Percentiles rank a stretch among this genome's conserved stretches.
These are phyloP conservation scores for Capsicum baccatum DNA, from an alignment of 257 asterid genomes.

Conservation along the genomic window DNA sequence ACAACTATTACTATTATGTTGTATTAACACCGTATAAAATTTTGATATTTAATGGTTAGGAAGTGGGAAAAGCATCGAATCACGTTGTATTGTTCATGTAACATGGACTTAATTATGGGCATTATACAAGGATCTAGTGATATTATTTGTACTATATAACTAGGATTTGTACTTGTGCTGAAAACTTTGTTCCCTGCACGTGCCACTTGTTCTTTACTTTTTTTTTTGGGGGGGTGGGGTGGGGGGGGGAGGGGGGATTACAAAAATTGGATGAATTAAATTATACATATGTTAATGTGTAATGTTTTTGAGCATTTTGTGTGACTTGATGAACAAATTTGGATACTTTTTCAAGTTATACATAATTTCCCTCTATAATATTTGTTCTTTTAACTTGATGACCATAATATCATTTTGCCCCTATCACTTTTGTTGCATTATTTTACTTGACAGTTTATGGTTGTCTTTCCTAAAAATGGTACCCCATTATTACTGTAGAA, in stretches of 20 bases:
- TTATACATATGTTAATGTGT: not conserved
- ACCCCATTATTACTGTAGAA: not conserved
- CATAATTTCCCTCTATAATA: not conserved
- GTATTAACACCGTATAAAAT: not conserved
- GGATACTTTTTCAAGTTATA: not conserved
- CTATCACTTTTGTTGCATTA: constrained; percentile 6
- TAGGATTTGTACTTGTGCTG: constrained; percentile 37
- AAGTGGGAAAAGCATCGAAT: constrained; percentile 30
- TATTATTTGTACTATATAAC: not conserved
- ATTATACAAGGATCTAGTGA: constrained; percentile 35
- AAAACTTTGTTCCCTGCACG: constrained; percentile 54
- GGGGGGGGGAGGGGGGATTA: too few species aligned
- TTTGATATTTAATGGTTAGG: not conserved
- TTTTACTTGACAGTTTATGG: not conserved
- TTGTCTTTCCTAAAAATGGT: not conserved
- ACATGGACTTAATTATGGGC: constrained; percentile 25
- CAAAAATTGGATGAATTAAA: not conserved
- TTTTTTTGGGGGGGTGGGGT: too few species aligned
- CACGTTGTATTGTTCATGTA: constrained; percentile 35
- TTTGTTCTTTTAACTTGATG: not conserved
- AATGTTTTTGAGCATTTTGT: not conserved
- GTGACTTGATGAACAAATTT: not conserved
- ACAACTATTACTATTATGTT: not conserved
- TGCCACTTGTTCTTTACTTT: constrained; percentile 30
- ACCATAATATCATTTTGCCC: not conserved